A percentile compares a stretch with the other conserved stretches of the same genome.
Evolutionary conservation across 805 yeast species (phyloP).

Genomic region (Maudiozyma barnettii): DNA sequence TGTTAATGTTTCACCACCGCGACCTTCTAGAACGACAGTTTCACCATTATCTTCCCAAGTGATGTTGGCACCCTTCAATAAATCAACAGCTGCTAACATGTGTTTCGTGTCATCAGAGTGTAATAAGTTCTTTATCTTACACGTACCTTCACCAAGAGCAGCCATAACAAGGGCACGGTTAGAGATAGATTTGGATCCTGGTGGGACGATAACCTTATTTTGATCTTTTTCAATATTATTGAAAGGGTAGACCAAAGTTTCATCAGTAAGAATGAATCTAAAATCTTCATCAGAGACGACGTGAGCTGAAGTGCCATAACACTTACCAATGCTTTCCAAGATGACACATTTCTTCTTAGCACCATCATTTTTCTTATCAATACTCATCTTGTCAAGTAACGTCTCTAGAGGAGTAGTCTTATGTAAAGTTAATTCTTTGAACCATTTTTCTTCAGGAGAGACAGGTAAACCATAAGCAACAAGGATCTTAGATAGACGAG

Average conservation of each 20-base stretch:
- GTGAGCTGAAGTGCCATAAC: slow-evolving; percentile 83
- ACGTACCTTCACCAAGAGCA: slow-evolving; percentile 79
- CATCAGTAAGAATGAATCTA: slow-evolving; percentile 74
- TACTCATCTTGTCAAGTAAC: slow-evolving; percentile 76
- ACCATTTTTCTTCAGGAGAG: slow-evolving; percentile 59
- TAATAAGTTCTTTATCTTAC: slow-evolving; percentile 72
- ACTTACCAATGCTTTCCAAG: slow-evolving; percentile 75
- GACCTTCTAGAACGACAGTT: slow-evolving; percentile 74
- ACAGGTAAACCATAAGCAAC: slow-evolving; percentile 82
- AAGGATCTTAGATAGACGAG: slow-evolving; percentile 74
- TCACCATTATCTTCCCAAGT: slow-evolving; percentile 83
- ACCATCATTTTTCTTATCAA: slow-evolving; percentile 95
- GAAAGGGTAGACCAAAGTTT: slow-evolving; percentile 58
- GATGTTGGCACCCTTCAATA: slow-evolving; percentile 72
- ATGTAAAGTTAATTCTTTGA: slow-evolving; percentile 57
- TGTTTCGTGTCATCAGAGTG: slow-evolving; percentile 96
- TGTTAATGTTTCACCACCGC: slow-evolving; percentile 62
- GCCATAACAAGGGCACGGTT: slow-evolving; percentile 91
- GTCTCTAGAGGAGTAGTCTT: slow-evolving; percentile 69
- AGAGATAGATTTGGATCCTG: slow-evolving; percentile 95
- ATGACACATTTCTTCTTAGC: slow-evolving; percentile 79
- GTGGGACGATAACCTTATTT: slow-evolving; percentile 52
- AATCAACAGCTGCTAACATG: slow-evolving; percentile 80
- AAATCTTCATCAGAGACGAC: slow-evolving; percentile 73
- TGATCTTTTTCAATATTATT: slow-evolving; percentile 22